A percentile compares a stretch with the other conserved stretches of the same genome.
Conservation (phyloP, 2,329 filamentous ascomycete genomes). For the Exophiala phaeomuriformis region DNA sequence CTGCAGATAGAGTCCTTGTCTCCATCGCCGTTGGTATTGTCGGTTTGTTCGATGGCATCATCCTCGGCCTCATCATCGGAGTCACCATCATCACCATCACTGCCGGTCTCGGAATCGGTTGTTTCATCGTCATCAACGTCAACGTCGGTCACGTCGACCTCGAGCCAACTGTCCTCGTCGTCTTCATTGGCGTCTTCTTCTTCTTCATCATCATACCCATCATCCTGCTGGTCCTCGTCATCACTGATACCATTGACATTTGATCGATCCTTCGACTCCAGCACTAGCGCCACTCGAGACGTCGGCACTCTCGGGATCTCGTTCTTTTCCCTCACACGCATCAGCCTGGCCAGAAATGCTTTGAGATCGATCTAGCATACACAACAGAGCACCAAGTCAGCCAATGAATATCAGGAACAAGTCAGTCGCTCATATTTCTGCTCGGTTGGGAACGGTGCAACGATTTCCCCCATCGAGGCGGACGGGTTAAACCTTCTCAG, state of each 20-base stretch:
- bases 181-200: no score
- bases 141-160: no score
- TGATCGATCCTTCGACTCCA: not conserved
- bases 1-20: not conserved
- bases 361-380: conserved; percentile 4
- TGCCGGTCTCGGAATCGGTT: not conserved
- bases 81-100: not conserved
- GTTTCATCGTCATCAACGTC: no score
- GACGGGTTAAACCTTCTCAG: no score
- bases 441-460: not conserved
- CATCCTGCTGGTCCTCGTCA: no score
- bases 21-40: not conserved
- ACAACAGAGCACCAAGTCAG: not conserved
- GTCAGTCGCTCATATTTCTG: not conserved
- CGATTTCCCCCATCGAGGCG: no score
- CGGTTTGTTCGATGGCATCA: not conserved
- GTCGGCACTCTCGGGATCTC: conserved; percentile 1
- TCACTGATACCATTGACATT: no score
- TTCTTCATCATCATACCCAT: no score
- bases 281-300: not conserved
- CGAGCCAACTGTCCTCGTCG: no score
- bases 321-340: conserved; percentile 11
- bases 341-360: conserved; percentile 7
- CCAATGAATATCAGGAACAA: not conserved
- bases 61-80: not conserved